phyloP scores from a whole-genome alignment of 345 rosid species.

The Ceriops zippeliana region DNA sequence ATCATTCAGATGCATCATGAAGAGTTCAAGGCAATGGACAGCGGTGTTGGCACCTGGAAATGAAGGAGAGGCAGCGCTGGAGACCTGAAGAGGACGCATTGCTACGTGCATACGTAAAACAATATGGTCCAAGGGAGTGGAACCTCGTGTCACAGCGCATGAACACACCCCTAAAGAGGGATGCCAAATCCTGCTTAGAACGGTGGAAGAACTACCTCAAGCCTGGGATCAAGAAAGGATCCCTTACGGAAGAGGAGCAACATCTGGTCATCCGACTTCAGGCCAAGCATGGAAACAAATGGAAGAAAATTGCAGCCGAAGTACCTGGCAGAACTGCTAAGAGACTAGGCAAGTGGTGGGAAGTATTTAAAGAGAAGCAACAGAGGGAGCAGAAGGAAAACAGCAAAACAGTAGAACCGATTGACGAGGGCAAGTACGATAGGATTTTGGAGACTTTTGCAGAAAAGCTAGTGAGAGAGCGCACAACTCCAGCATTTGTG shows the following conservation, averaged over 20 bases:
- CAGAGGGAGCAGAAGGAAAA: conserved; percentile 85
- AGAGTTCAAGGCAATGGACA: conserved; percentile 54
- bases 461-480: conserved; percentile 82
- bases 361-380: conserved; percentile 93
- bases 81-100: conserved; percentile 94
- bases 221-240: conserved; percentile 97
- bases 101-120: conserved; percentile 80
- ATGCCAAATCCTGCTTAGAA: conserved; percentile 91
- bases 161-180: conserved; percentile 77
- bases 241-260: conserved; percentile 90
- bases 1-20: conserved; percentile 49
- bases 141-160: conserved; percentile 88
- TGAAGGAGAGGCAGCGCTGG: conserved; percentile 99
- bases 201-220: conserved; percentile 98
- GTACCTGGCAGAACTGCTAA: conserved; percentile 95
- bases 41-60: conserved; percentile 60
- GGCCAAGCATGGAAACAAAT: conserved; percentile 95
- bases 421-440: conserved; percentile 89
- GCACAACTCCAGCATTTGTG: conserved; percentile 45
- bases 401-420: conserved; percentile 56
- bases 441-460: conserved; percentile 87
- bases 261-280: conserved; percentile 82
- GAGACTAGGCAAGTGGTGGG: conserved; percentile 99
- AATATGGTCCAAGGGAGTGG: conserved; percentile 97
- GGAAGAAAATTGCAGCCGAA: conserved; percentile 99